Base-by-base conservation (phyloP, 805 yeast genomes). In the Ogataea nitratoaversa region DNA sequence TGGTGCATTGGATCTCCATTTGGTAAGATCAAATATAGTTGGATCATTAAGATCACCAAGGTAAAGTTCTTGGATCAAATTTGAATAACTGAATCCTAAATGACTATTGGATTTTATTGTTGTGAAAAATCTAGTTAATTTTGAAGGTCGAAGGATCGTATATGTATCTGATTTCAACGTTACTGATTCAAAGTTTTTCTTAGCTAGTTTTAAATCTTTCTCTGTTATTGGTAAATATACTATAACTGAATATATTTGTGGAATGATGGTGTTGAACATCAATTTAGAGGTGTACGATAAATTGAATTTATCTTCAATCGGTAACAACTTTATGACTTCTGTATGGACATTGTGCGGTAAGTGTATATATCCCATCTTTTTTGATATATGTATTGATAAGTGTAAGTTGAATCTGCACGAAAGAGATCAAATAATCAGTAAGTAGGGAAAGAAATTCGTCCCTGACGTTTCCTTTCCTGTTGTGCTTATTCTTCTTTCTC, bases 291-390 rank as follows among this genome's bases (percentile, higher is more conserved):
- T 44, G 33, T 39, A 46, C 8, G 55, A 44, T 18, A 53, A 25
- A 14, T 37, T 40, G 27, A 56, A 16, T 27, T 43, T 47, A 35
- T 55, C 59, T 5, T 34, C 29, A 6, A 46, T n/a, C 4, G 33
- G 36, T 24, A 54, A 43, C 36, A 44, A 36, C 29, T 38, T 40
- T 37, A 50, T 27, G 5, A 56, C 41, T 23, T 44, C 56, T 8
- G 36, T 32, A 16, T 45, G 51, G 18, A 56, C 55, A 45, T 56
- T 56, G 37, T 53, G 52, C 13, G 61, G 61, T 17, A 56, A 43
- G 20, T 41, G 38, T 17, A 39, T 35, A 19, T 55, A 37, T 23
- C 46, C 47, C 55, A 57, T 56, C 19, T 37, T 22, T 22, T 22
- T 11, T 22, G 25, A 7, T 7, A 22, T 22, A 22, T 22, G 7